phyloP scores from a whole-genome alignment of 176 grass and related monocot species.

The Olyra latifolia region DNA sequence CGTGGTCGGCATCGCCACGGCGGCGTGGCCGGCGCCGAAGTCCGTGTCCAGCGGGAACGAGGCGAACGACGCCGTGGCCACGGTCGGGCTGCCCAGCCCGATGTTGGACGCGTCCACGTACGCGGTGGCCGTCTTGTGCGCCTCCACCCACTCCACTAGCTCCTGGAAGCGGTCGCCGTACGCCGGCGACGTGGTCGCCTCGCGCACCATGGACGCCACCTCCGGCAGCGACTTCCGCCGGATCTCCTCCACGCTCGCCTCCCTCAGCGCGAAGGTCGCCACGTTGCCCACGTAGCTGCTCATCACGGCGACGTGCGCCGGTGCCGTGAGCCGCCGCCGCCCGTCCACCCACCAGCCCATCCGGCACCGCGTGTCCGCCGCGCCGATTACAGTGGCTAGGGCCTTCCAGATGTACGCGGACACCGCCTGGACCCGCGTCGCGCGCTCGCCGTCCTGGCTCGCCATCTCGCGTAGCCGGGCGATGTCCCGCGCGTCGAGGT shows the following conservation, averaged over 20 bases:
- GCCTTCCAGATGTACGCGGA: conserved; percentile 56
- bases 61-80: no score
- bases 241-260: conserved; percentile 38
- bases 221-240: neutral
- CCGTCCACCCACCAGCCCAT: conserved; percentile 47
- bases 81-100: conserved; percentile 41
- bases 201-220: conserved; percentile 28
- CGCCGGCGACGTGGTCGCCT: conserved; percentile 24
- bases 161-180: conserved; percentile 43
- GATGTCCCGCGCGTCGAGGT: conserved; percentile 30
- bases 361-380: conserved; percentile 36
- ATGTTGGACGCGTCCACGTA: conserved; percentile 14
- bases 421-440: conserved; percentile 40
- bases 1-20: no score
- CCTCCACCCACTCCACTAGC: conserved; percentile 58
- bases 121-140: conserved; percentile 14
- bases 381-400: conserved; percentile 21
- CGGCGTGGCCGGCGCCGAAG: no score
- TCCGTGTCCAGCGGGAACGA: no score
- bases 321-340: neutral
- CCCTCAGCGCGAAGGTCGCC: conserved; percentile 21
- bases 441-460: neutral
- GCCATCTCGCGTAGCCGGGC: conserved; percentile 7
- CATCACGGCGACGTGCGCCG: conserved; percentile 14
- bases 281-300: conserved; percentile 46